Conservation (phyloP, 305 asterid genomes). For the Fraxinus nigra region DNA sequence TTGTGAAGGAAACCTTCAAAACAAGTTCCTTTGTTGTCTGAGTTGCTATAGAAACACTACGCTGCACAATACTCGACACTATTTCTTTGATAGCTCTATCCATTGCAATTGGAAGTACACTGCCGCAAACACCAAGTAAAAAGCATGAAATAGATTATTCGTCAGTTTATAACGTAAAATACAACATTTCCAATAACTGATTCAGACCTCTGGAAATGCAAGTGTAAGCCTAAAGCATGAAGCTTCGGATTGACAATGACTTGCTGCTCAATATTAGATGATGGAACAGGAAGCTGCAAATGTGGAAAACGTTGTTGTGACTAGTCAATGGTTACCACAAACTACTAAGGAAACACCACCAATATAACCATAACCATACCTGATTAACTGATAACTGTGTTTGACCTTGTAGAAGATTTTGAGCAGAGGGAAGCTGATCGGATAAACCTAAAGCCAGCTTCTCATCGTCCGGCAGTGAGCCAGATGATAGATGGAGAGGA, state of each 20-base stretch:
- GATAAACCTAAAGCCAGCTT: conserved; percentile 24
- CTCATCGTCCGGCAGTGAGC: conserved; percentile 72
- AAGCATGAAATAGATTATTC: neutral
- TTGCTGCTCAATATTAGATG: conserved; percentile 88
- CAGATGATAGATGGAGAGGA: conserved; percentile 69
- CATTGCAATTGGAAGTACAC: conserved; percentile 88
- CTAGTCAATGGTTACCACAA: conserved; percentile 4
- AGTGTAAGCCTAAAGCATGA: conserved; percentile 62
- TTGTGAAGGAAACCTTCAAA: conserved; percentile 52
- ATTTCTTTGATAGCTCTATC: conserved; percentile 96
- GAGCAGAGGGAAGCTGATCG: conserved; percentile 56
- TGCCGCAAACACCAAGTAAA: conserved; percentile 34
- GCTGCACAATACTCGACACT: conserved; percentile 82
- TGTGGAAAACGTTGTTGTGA: conserved; percentile 5
- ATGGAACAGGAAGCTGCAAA: conserved; percentile 76
- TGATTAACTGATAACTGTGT: conserved; percentile 72
- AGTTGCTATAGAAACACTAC: conserved; percentile 97
- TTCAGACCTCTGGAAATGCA: conserved; percentile 90
- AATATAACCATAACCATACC: conserved; percentile 33
- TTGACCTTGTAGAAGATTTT: conserved; percentile 68
- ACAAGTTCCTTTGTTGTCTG: conserved; percentile 99
- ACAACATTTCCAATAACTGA: conserved; percentile 20
- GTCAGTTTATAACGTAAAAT: conserved; percentile 2
- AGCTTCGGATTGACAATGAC: conserved; percentile 84
- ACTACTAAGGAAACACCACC: conserved; percentile 2